These are phyloP conservation scores for Cylindrotheca closterium DNA, from an alignment of 108 stramenopile genomes.

Conservation along the genomic window DNA sequence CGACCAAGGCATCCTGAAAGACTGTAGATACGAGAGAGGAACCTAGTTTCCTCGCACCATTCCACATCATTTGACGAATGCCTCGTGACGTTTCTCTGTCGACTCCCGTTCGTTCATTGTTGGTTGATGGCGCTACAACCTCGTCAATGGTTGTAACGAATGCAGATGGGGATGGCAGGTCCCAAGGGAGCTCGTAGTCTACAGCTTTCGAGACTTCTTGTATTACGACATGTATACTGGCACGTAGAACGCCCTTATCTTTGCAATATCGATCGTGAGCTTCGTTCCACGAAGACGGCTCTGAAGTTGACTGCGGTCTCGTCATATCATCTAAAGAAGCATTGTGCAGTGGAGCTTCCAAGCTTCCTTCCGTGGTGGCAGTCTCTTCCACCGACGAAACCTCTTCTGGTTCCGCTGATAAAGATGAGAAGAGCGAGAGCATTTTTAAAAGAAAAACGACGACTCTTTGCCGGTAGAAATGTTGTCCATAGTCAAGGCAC, in stretches of 20 bases:
- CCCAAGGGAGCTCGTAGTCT: slow-evolving; percentile 20
- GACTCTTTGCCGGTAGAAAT: too few relatives aligned
- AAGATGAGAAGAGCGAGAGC: too few relatives aligned
- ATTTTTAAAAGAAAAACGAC: too few relatives aligned
- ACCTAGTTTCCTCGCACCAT: background rate
- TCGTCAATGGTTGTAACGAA: background rate
- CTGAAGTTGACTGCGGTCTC: too few relatives aligned
- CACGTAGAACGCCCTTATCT: slow-evolving; percentile 9
- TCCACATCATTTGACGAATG: background rate
- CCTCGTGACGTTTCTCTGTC: too few relatives aligned
- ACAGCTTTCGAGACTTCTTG: slow-evolving; percentile 5
- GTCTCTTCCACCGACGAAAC: too few relatives aligned
- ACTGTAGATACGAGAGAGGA: background rate
- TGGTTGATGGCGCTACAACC: background rate
- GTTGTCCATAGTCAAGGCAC: too few relatives aligned
- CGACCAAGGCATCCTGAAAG: background rate
- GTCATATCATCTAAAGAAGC: too few relatives aligned
- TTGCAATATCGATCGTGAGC: slow-evolving; percentile 23
- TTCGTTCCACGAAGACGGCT: slow-evolving; percentile 10
- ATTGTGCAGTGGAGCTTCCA: too few relatives aligned
- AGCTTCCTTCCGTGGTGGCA: too few relatives aligned
- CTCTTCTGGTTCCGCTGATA: too few relatives aligned
- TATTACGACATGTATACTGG: slow-evolving; percentile 17
- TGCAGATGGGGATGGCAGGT: slow-evolving; percentile 5
- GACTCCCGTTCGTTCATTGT: background rate